These are phyloP conservation scores for Leishmania arabica DNA, from an alignment of 208 protist species.

Conservation along the genomic window DNA sequence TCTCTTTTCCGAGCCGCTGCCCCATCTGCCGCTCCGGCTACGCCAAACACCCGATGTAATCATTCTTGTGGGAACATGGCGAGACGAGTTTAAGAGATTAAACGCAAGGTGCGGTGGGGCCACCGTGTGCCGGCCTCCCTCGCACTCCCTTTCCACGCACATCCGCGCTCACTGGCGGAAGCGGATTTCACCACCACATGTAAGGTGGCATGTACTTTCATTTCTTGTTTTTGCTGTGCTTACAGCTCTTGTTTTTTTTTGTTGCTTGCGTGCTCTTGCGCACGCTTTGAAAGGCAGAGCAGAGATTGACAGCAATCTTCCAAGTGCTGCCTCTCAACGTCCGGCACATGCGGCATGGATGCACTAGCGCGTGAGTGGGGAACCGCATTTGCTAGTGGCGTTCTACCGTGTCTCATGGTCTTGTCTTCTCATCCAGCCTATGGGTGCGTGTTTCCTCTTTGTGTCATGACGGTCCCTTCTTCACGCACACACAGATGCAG, in stretches of 20 bases:
- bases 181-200: neutral
- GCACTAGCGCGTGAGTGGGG: neutral
- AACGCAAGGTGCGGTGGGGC: neutral
- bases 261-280: neutral
- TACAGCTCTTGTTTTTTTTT: no score
- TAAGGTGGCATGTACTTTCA: neutral
- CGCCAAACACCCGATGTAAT: slow-evolving; percentile 67
- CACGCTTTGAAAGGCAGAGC: neutral
- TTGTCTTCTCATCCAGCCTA: neutral
- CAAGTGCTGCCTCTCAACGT: neutral
- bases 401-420: neutral
- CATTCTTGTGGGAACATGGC: no score
- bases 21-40: slow-evolving; percentile 84
- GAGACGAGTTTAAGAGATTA: neutral
- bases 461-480: neutral
- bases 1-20: slow-evolving; percentile 41
- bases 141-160: neutral
- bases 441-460: neutral
- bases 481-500: neutral
- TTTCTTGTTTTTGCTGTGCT: neutral
- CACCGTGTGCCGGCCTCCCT: neutral
- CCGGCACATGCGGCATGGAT: neutral
- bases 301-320: neutral
- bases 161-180: neutral
- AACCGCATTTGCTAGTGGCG: neutral